Percentiles rank a stretch among this genome's conserved stretches.
Evolutionary conservation across 345 rosid genomes (phyloP).

Genomic region (Arabis hirsuta): DNA sequence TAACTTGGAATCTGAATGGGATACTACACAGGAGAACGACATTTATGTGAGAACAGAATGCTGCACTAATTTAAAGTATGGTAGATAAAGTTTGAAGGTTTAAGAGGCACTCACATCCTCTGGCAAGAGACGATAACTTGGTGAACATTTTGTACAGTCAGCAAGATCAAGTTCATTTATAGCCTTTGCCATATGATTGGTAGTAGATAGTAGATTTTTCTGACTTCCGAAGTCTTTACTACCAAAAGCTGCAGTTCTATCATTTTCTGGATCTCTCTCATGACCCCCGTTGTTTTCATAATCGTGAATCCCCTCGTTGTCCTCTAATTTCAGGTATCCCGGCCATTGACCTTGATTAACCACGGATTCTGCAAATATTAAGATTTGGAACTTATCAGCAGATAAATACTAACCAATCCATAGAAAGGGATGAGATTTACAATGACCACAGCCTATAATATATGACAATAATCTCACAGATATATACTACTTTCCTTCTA

Average conservation of each 20-base stretch:
- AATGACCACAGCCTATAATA: conserved; percentile 6
- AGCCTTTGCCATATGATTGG: conserved; percentile 76
- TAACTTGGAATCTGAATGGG: conserved; percentile 82
- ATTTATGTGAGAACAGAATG: conserved; percentile 17
- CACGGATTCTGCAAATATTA: conserved; percentile 53
- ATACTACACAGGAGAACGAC: conserved; percentile 63
- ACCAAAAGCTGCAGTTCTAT: conserved; percentile 40
- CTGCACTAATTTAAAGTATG: not conserved
- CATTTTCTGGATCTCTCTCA: conserved; percentile 72
- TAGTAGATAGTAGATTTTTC: conserved; percentile 56
- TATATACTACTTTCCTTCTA: not conserved
- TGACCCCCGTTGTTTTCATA: conserved; percentile 61
- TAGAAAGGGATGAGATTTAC: conserved; percentile 14
- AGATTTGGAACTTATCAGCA: conserved; percentile 26
- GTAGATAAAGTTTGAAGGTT: conserved; percentile 5
- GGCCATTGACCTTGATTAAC: conserved; percentile 65
- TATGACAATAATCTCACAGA: not conserved
- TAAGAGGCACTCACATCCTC: conserved; percentile 58
- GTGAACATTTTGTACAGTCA: conserved; percentile 88
- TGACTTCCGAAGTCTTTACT: conserved; percentile 62
- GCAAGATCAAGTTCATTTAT: conserved; percentile 93
- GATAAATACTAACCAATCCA: conserved; percentile 14
- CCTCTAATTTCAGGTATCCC: conserved; percentile 68
- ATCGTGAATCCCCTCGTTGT: conserved; percentile 64
- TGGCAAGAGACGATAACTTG: conserved; percentile 96